Percentiles rank a stretch among this genome's conserved stretches.
Conservation (phyloP, 176 grass and related monocot genomes). For the Carex pumila region DNA sequence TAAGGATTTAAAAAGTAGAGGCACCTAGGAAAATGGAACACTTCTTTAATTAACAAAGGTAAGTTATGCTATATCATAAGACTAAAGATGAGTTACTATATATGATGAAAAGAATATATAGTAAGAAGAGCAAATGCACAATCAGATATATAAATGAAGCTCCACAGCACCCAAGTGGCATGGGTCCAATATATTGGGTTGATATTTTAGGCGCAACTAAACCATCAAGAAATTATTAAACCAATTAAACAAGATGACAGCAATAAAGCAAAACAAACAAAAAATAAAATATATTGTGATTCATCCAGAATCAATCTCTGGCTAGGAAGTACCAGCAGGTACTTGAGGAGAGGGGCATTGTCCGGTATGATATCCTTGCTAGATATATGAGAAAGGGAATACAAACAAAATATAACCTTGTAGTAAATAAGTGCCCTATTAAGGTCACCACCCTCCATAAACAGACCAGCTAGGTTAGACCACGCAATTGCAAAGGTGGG, state of each 20-base stretch:
- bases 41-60: not conserved
- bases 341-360: not conserved
- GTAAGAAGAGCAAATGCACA: not conserved
- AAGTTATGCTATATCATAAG: not conserved
- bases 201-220: not conserved
- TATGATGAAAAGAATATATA: not conserved
- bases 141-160: not conserved
- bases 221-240: not conserved
- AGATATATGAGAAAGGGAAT: not conserved
- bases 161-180: not conserved
- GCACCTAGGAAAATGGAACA: not conserved
- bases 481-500: conserved; percentile 97
- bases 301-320: not conserved
- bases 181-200: not conserved
- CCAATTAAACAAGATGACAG: not conserved
- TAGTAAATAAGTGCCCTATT: conserved; percentile 80
- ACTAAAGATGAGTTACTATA: not conserved
- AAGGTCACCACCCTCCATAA: conserved; percentile 86
- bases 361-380: not conserved
- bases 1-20: not conserved
- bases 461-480: conserved; percentile 93
- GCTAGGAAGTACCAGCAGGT: not conserved
- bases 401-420: conserved; percentile 44
- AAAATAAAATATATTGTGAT: not conserved
- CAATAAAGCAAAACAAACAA: not conserved